Evolutionary conservation across 2,329 filamentous ascomycete genomes (phyloP).

Genomic region (Colletotrichum orbiculare): DNA sequence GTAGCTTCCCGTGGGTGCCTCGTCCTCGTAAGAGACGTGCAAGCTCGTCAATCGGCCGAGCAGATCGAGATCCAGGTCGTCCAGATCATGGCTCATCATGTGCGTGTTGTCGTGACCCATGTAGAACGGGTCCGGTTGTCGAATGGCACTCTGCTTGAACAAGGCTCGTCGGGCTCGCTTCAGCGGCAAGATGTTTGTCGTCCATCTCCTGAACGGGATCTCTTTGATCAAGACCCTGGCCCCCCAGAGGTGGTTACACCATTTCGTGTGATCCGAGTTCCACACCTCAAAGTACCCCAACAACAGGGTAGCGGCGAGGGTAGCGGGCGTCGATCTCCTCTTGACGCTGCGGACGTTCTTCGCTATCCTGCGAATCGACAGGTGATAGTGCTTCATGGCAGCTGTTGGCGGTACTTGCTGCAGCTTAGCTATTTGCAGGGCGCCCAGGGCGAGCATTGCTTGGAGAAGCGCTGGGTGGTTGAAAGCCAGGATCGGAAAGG

Average conservation of each 20-base stretch:
- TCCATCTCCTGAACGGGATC: constrained; percentile 81
- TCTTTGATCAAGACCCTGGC: constrained; percentile 85
- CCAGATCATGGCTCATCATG: constrained; percentile 44
- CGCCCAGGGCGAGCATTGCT: constrained; percentile 87
- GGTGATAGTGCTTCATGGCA: constrained; percentile 91
- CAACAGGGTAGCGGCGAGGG: constrained; percentile 87
- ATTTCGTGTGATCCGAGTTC: constrained; percentile 93
- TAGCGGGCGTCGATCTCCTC: constrained; percentile 79
- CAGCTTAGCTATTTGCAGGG: constrained; percentile 87
- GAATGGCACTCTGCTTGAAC: constrained; percentile 50
- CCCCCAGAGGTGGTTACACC: constrained; percentile 92
- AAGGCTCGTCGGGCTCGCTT: constrained; percentile 58
- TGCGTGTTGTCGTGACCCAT: constrained; percentile 39
- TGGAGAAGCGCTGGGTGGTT: constrained; percentile 89
- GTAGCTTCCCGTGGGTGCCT: constrained; percentile 41
- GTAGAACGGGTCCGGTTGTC: constrained; percentile 41
- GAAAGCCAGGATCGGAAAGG: constrained; percentile 84
- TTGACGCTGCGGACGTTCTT: constrained; percentile 77
- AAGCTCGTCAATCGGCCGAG: constrained; percentile 55
- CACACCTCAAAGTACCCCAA: constrained; percentile 95
- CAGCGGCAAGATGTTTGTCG: constrained; percentile 74
- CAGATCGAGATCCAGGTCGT: constrained; percentile 55
- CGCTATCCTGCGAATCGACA: constrained; percentile 82
- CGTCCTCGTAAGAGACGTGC: constrained; percentile 42
- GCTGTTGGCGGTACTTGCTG: constrained; percentile 79